Evolutionary conservation across 2,329 filamentous ascomycete genomes (phyloP).

Genomic region (Bipolaris gigantea): DNA sequence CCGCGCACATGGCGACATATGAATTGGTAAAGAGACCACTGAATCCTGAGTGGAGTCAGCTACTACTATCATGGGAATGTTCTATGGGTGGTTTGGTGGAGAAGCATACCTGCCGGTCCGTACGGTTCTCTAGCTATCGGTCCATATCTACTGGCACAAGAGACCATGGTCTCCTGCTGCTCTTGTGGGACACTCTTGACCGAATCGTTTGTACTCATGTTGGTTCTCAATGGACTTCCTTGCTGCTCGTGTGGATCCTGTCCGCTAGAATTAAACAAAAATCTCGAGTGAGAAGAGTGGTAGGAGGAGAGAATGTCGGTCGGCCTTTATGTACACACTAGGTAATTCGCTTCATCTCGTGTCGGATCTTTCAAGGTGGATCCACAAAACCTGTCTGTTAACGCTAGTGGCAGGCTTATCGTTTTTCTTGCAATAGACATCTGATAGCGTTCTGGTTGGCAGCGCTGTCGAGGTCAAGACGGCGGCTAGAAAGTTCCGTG

Average conservation of each 20-base stretch:
- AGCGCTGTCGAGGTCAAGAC: neutral
- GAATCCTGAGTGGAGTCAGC: slow-evolving; percentile 43
- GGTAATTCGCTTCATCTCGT: slow-evolving; percentile 7
- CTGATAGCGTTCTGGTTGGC: neutral
- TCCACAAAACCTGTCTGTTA: slow-evolving; percentile 9
- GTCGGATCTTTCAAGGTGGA: slow-evolving; percentile 11
- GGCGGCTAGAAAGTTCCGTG: neutral
- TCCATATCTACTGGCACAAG: slow-evolving; percentile 18
- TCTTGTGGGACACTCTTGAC: slow-evolving; percentile 23
- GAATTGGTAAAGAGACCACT: slow-evolving; percentile 52
- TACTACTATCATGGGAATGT: neutral
- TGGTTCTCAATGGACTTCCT: slow-evolving; percentile 6
- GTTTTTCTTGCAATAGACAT: slow-evolving; percentile 2
- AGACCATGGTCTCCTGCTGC: slow-evolving; percentile 26
- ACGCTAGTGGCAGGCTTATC: slow-evolving; percentile 9
- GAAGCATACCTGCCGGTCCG: slow-evolving; percentile 34
- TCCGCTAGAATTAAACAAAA: neutral
- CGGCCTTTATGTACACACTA: slow-evolving; percentile 5
- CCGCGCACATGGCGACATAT: slow-evolving; percentile 56
- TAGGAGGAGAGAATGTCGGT: neutral
- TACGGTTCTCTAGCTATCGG: slow-evolving; percentile 33
- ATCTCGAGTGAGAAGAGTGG: neutral
- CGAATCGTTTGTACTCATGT: slow-evolving; percentile 19
- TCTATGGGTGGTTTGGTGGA: neutral
- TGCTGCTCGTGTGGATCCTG: slow-evolving; percentile 1